Base-by-base conservation (phyloP, 768 basidiomycete species). In the Panaeolus cyanescens region DNA sequence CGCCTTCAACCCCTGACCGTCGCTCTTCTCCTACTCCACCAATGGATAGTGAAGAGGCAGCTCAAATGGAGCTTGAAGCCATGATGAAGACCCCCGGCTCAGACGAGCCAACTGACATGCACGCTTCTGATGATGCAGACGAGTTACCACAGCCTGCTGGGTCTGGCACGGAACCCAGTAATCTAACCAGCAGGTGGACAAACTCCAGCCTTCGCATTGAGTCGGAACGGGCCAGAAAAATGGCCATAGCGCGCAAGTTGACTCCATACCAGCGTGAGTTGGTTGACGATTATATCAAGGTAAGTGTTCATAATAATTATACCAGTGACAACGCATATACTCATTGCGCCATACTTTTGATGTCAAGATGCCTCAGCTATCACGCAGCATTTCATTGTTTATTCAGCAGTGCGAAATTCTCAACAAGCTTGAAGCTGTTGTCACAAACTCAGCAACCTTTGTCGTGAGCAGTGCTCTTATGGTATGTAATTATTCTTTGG, bases 221-320 rank as follows among this genome's bases (percentile, higher is more conserved):
- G 31, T 10, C 45, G 10, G 60, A 19, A 5, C 6, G 19, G 6
- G 60, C 56, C 3, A 3, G 45, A 15, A 50, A 60, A 13, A 32
- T 20, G 10, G 63, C 60, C 19, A 28, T 32, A 1, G 56, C 32
- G 10, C 19, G 13, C 9, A 65, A 59, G 45, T 37, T 65, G 4
- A 15, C 31, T 32, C 64, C 64, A 10, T 65, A 65, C 34, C 64
- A 65, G 36, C 40, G 56, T 28, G 55, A 62, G 3, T 1, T 22
- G 13, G 42, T 57, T 10, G 42, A 62, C 3, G 32, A 32, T 33
- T 45, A 62, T 32, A 20, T 34, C 33, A 34, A 34, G 9, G 33
- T 34, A 34, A 10, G 33, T 15, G 17, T 34, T 34, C 33, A 9
- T 10, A 10, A 10, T 15, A 2, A 34, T 34, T 34, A 3, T 34